Percentiles rank a stretch among this genome's conserved stretches.
These are phyloP conservation scores for Hyphopichia khmerensis DNA, from an alignment of 1,139 yeast species.

Conservation along the genomic window DNA sequence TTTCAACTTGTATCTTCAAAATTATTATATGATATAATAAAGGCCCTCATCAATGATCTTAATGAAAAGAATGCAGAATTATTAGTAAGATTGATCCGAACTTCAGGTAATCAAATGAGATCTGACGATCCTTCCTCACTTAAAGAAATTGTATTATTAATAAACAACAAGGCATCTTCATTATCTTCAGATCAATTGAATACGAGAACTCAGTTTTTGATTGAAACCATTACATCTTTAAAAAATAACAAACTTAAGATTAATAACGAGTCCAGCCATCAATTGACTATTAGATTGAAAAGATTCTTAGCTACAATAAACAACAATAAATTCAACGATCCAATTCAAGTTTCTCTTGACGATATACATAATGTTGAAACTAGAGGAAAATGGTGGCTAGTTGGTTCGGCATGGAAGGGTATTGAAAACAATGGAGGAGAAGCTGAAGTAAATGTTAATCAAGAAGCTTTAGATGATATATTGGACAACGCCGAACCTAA, in stretches of 20 bases:
- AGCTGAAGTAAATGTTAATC: slow-evolving; percentile 27
- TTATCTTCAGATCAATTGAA: slow-evolving; percentile 32
- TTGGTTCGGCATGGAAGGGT: slow-evolving; percentile 96
- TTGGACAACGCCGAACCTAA: slow-evolving; percentile 75
- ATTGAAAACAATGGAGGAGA: slow-evolving; percentile 24
- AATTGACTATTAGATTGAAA: slow-evolving; percentile 58
- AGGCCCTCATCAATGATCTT: slow-evolving; percentile 53
- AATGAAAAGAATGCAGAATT: slow-evolving; percentile 77
- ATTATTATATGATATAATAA: slow-evolving; percentile 74
- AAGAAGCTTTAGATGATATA: slow-evolving; percentile 48
- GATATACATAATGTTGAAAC: slow-evolving; percentile 78
- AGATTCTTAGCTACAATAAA: slow-evolving; percentile 60
- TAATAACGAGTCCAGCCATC: slow-evolving; percentile 46
- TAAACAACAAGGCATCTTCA: slow-evolving; percentile 40
- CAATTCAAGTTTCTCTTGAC: slow-evolving; percentile 78
- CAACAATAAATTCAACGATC: slow-evolving; percentile 55
- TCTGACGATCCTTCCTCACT: slow-evolving; percentile 86
- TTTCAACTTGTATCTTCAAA: slow-evolving; percentile 74
- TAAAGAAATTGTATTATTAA: slow-evolving; percentile 71
- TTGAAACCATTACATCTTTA: slow-evolving; percentile 81
- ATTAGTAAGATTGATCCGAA: slow-evolving; percentile 66
- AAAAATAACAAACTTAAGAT: slow-evolving; percentile 79
- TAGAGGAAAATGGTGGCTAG: slow-evolving; percentile 97
- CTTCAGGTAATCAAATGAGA: slow-evolving; percentile 82
- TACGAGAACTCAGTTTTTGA: slow-evolving; percentile 75